phyloP scores from a whole-genome alignment of 1,284 basidiomycete genomes.

The Heterobasidion parviporum region DNA sequence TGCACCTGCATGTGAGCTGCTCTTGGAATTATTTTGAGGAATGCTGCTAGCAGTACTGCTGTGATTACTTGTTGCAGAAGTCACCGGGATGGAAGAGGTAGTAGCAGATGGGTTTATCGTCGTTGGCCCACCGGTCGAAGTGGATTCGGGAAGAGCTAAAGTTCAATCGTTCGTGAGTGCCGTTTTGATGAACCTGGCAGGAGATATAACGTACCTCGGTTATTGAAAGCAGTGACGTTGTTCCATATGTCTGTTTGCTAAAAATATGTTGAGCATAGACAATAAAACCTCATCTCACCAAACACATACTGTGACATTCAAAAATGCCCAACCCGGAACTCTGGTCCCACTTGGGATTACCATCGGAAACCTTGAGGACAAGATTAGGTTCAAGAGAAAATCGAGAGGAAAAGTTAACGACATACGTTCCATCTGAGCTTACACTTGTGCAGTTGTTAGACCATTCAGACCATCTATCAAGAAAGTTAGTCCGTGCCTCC shows the following conservation, averaged over 20 bases:
- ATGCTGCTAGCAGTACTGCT: background rate
- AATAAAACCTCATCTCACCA: background rate
- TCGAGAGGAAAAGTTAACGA: background rate
- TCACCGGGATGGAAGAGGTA: background rate
- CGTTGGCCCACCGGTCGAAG: background rate
- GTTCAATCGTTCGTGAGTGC: background rate
- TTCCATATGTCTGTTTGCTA: slow-evolving; percentile 6
- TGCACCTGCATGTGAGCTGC: slow-evolving; percentile 15
- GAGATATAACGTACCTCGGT: background rate
- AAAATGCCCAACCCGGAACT: slow-evolving; percentile 10
- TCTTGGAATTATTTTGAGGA: background rate
- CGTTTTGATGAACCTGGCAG: background rate
- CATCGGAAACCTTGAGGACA: slow-evolving; percentile 2
- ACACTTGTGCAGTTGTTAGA: slow-evolving; percentile 2
- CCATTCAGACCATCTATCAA: slow-evolving; percentile 8
- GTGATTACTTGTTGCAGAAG: background rate
- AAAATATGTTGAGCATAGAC: background rate
- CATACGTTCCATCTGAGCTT: slow-evolving; percentile 4
- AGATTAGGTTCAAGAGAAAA: background rate
- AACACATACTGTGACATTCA: slow-evolving; percentile 2
- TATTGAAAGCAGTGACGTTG: background rate
- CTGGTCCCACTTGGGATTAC: slow-evolving; percentile 4
- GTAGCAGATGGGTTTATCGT: background rate
- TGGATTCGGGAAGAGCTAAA: background rate
- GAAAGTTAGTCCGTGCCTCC: background rate